phyloP scores from a whole-genome alignment of 768 basidiomycete species.

The Lyophyllum semitale region DNA sequence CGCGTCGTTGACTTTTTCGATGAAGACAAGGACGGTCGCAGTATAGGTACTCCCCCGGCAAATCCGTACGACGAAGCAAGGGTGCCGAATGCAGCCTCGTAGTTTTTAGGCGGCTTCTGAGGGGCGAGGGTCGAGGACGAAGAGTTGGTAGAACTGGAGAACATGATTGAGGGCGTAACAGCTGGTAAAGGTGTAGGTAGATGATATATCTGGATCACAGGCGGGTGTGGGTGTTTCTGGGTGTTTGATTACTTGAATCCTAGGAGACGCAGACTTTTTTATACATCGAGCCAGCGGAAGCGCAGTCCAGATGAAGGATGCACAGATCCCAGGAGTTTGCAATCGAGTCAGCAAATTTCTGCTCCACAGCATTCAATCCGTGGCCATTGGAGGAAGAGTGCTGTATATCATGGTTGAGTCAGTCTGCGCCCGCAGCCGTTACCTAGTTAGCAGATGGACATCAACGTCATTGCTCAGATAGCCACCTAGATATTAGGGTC shows the following conservation, averaged over 20 bases:
- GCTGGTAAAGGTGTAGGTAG: neutral
- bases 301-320: neutral
- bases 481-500: neutral
- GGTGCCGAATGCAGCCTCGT: conserved; percentile 22
- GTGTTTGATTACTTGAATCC: neutral
- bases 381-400: neutral
- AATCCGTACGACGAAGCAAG: conserved; percentile 23
- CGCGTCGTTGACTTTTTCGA: neutral
- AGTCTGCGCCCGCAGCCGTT: neutral
- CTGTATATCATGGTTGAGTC: neutral
- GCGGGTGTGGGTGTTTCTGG: neutral
- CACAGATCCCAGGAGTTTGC: neutral
- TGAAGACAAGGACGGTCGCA: neutral
- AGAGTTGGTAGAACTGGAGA: conserved; percentile 7
- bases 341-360: neutral
- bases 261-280: neutral
- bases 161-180: conserved; percentile 4
- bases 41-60: conserved; percentile 11
- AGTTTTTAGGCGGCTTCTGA: conserved; percentile 16
- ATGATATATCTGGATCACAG: neutral
- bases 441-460: neutral
- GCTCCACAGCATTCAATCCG: neutral
- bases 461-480: neutral
- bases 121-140: conserved; percentile 8
- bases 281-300: neutral